A percentile compares a stretch with the other conserved stretches of the same genome.
Conservation (phyloP, 768 basidiomycete species). For the Calvatia gigantea region DNA sequence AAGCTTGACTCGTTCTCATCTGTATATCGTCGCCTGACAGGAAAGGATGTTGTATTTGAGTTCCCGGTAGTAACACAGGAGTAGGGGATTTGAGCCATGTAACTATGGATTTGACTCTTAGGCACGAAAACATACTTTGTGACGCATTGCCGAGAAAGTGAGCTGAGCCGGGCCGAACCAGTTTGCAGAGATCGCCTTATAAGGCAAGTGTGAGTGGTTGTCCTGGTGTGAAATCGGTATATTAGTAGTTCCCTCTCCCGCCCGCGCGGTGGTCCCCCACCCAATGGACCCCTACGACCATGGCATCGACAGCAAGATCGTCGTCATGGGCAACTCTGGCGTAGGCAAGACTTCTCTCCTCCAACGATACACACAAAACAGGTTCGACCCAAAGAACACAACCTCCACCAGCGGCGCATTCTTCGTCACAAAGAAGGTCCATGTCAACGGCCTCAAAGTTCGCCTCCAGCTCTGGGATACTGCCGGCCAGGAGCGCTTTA, state of each 20-base stretch:
- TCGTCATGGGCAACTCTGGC: slow-evolving; percentile 85
- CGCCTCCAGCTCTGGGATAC: slow-evolving; percentile 91
- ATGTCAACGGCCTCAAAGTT: slow-evolving; percentile 81
- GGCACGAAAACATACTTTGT: slow-evolving; percentile 17
- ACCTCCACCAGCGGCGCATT: slow-evolving; percentile 91
- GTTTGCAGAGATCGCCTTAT: slow-evolving; percentile 24
- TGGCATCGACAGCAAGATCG: slow-evolving; percentile 92
- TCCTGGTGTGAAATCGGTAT: not conserved
- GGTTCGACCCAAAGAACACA: slow-evolving; percentile 83
- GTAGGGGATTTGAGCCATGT: slow-evolving; percentile 29
- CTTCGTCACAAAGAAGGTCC: slow-evolving; percentile 91
- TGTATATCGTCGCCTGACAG: slow-evolving; percentile 91
- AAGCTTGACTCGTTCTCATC: slow-evolving; percentile 99
- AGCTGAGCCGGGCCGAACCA: slow-evolving; percentile 10
- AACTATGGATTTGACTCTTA: slow-evolving; percentile 23
- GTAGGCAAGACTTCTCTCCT: slow-evolving; percentile 93
- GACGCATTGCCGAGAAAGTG: slow-evolving; percentile 16
- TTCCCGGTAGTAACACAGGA: slow-evolving; percentile 78
- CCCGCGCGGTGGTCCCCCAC: slow-evolving; percentile 21
- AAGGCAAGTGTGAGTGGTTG: slow-evolving; percentile 30
- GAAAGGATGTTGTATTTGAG: slow-evolving; percentile 95
- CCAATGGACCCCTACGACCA: slow-evolving; percentile 72
- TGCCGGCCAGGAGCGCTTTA: slow-evolving; percentile 90
- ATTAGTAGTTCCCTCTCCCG: not conserved
- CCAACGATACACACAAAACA: slow-evolving; percentile 87